These are phyloP conservation scores for Lolium multiflorum DNA, from an alignment of 176 grass and related monocot species.

Conservation along the genomic window DNA sequence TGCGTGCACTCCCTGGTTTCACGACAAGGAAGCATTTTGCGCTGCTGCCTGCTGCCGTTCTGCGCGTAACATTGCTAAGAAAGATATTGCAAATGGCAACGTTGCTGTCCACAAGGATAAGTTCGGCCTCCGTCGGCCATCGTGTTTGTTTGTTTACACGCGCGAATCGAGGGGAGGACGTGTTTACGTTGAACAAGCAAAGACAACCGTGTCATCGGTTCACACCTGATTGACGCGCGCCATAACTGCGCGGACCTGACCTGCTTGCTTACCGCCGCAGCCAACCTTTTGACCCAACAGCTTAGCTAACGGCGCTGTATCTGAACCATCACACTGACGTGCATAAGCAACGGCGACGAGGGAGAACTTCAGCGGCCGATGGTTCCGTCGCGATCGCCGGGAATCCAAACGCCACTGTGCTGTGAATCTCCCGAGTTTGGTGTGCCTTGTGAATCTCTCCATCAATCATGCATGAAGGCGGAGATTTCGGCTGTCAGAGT, in stretches of 20 bases:
- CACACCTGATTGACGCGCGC: conserved; percentile 1
- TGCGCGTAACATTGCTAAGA: not conserved
- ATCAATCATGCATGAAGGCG: no score
- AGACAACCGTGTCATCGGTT: not conserved
- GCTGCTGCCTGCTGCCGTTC: not conserved
- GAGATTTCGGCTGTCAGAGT: no score
- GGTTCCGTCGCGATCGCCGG: not conserved
- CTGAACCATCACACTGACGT: conserved; percentile 4
- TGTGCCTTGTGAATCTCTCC: no score
- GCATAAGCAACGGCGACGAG: conserved; percentile 1
- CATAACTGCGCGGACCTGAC: not conserved
- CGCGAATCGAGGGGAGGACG: not conserved
- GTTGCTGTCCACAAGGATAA: not conserved
- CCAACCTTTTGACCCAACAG: not conserved
- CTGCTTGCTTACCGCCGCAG: conserved; percentile 12
- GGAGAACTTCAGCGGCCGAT: not conserved
- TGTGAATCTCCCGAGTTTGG: not conserved
- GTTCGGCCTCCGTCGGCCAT: not conserved
- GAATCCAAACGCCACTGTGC: not conserved
- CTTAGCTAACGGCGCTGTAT: not conserved
- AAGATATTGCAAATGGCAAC: conserved; percentile 29
- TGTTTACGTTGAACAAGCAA: conserved; percentile 17
- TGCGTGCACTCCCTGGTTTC: conserved; percentile 12
- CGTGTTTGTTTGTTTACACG: not conserved
- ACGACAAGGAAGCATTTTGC: not conserved